Evolutionary conservation across 1,284 basidiomycete species (phyloP), one percentile per base, ranked within the genome.

Genomic region (Papiliotrema terrestris): DNA sequence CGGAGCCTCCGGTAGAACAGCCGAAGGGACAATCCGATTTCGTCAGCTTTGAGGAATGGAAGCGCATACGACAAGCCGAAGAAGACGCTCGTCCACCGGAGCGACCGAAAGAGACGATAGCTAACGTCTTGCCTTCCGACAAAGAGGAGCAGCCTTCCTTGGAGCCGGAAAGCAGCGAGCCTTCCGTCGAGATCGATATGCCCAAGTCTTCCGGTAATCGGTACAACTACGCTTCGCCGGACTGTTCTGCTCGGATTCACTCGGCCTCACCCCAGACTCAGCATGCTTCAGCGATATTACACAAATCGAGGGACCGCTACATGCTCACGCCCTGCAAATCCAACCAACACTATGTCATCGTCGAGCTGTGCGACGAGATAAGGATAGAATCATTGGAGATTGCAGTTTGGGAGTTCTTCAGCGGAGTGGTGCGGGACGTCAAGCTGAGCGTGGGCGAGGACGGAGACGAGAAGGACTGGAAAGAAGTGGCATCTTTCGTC

Each of bases 371-470:
- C 78, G 94, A 98, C 65, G 95, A 98, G 73, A 93, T 98, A 63
- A 81, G 89, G 46, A 91, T 98, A 67, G 94, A 98, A 74, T 95
- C 93, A 0, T 84, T 98, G 49, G 93, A 98, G 71, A 79, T 99
- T 6, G 94, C 93, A 51, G 96, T 98, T 69, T 96, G 90, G 74
- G 95, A 98, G 78, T 98, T 98, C 79, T 99, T 98, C 79, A 93
- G 89, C 65, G 92, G 94, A 11, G 89, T 97, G 49, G 96, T 98
- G 79, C 89, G 91, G 74, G 88, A 93, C 51, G 89, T 98, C 61
- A 82, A 82, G 2, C 86, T 98, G 43, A 89, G 88, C 66, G 90
- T 91, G 2, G 86, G 89, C 5, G 88, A 89, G 72, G 84, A 86
- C 37, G 78, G 83, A 22, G 83, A 86, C 19, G 85, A 47, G 20